Percentiles rank a stretch among this genome's conserved stretches.
These are phyloP conservation scores for Verticillium nubilum DNA, from an alignment of 2,329 filamentous ascomycete species.

Conservation along the genomic window DNA sequence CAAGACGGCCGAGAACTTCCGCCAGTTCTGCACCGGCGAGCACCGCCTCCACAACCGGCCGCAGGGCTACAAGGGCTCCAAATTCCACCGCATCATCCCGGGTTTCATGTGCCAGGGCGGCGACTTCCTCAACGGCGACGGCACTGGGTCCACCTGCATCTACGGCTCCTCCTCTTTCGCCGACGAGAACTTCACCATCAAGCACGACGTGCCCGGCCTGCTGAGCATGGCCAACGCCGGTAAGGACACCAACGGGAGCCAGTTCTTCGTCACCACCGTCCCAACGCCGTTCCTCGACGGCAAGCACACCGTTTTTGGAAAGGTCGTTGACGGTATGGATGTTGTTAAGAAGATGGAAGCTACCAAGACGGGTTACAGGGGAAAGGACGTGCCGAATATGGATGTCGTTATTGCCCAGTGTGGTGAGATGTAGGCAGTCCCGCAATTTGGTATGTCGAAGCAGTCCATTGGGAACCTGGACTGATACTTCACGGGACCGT, in stretches of 20 bases:
- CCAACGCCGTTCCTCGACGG: constrained; percentile 81
- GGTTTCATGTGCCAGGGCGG: constrained; percentile 98
- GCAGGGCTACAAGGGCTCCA: constrained; percentile 90
- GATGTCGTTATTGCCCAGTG: constrained; percentile 83
- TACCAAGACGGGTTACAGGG: constrained; percentile 69
- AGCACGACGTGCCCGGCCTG: constrained; percentile 74
- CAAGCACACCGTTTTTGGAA: constrained; percentile 95
- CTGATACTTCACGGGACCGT: no score
- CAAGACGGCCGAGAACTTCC: constrained; percentile 92
- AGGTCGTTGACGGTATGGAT: constrained; percentile 84
- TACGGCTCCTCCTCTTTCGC: constrained; percentile 80
- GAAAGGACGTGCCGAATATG: constrained; percentile 75
- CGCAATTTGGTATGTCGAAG: no score
- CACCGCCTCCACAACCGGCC: constrained; percentile 66
- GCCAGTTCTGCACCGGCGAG: constrained; percentile 94
- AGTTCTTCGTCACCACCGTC: constrained; percentile 95
- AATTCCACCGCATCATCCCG: constrained; percentile 92
- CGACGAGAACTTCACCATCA: constrained; percentile 82
- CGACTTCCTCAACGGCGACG: constrained; percentile 91
- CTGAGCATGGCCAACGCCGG: constrained; percentile 95
- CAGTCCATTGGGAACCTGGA: no score
- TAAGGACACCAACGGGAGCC: constrained; percentile 86
- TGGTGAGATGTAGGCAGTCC: constrained; percentile 71
- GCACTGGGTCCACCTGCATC: constrained; percentile 81
- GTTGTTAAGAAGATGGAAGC: constrained; percentile 90